Base-by-base conservation (phyloP, 164 flowering plant species). In the Malania oleifera region DNA sequence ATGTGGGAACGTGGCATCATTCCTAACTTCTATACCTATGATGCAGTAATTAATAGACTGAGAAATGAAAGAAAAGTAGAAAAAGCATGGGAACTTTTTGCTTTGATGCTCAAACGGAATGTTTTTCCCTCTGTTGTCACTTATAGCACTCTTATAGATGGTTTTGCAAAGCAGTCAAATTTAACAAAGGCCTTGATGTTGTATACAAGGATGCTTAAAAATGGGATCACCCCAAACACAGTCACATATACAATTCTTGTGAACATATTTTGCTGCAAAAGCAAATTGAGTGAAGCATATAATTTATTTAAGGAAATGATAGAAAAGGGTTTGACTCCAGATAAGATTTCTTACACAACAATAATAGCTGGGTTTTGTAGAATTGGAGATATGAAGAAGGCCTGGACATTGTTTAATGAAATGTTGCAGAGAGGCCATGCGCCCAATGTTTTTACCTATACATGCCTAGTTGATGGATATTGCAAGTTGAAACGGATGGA, bases 281-380 rank as follows among this genome's bases (percentile, higher is more conserved):
- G 49, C 24, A 65, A 52, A 65, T 61, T 75, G 52, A 1, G 22
- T 60, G 73, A 73, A 54, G 93, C 86, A 27, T 54, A 40, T 45
- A n/a, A 29, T 29, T 25, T 77, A 58, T 80, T 82, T 44, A 61
- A 68, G 65, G 67, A 78, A 65, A 79, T 81, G 81, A 66, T 29
- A 15, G 37, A 15, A 5, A 61, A 67, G 34, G 78, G 80, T n/a
- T 22, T 72, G 60, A 35, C n/a, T 25, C 82, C 80, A 19, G 85
- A 85, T 67, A 35, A 9, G 41, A 45, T 76, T 19, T 49, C 67
- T 46, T 87, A 78, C 67, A 80, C 95, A 13, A 56, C 85, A 15
- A 35, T 85, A 14, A 78, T 87, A 58, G 66, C 73, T 62, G 87
- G 84, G 37, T 77, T 73, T 64, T 76, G 79, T 76, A 68, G 56